Evolutionary conservation across 352 stramenopile genomes (phyloP).

Genomic region (Phytophthora crassamura): DNA sequence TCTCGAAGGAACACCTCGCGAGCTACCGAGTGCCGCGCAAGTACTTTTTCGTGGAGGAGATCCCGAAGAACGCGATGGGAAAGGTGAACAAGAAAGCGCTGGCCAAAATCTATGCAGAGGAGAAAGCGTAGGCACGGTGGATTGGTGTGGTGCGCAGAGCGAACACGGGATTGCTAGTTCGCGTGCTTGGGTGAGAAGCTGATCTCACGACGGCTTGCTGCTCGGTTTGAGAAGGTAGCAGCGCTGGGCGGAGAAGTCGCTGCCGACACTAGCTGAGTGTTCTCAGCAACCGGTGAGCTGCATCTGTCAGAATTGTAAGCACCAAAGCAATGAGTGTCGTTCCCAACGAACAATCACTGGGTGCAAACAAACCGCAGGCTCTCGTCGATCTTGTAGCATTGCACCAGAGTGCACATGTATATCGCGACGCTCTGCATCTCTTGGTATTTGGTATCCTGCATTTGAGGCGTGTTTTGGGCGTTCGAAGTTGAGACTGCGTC

Average conservation of each 20-base stretch:
- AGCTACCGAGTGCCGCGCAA: slow-evolving; percentile 83
- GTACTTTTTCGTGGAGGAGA: slow-evolving; percentile 81
- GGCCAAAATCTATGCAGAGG: slow-evolving; percentile 40
- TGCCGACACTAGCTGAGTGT: slow-evolving; percentile 4
- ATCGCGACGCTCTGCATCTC: slow-evolving; percentile 50
- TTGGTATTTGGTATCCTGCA: slow-evolving; percentile 25
- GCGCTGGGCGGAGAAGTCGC: slow-evolving; percentile 3
- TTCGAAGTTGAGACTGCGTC: slow-evolving; percentile 27
- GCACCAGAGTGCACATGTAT: slow-evolving; percentile 54
- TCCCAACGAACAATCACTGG: background rate
- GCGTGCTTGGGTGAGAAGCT: slow-evolving; percentile 36
- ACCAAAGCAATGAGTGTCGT: slow-evolving; percentile 22
- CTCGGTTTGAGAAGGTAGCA: slow-evolving; percentile 14
- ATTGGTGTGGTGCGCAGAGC: background rate
- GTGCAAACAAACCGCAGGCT: slow-evolving; percentile 29
- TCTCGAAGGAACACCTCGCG: slow-evolving; percentile 71
- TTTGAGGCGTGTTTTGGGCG: slow-evolving; percentile 11
- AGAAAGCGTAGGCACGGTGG: slow-evolving; percentile 21
- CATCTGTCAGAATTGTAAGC: slow-evolving; percentile 6
- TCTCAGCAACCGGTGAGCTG: slow-evolving; percentile 2
- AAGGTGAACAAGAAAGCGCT: slow-evolving; percentile 95
- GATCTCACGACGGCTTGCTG: slow-evolving; percentile 26
- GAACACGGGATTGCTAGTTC: slow-evolving; percentile 14
- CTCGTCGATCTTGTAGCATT: slow-evolving; percentile 62
- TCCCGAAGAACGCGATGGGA: slow-evolving; percentile 94